Percentiles rank a stretch among this genome's conserved stretches.
Evolutionary conservation across 139 green algal genomes (phyloP).

Genomic region (Chlorella sp.): DNA sequence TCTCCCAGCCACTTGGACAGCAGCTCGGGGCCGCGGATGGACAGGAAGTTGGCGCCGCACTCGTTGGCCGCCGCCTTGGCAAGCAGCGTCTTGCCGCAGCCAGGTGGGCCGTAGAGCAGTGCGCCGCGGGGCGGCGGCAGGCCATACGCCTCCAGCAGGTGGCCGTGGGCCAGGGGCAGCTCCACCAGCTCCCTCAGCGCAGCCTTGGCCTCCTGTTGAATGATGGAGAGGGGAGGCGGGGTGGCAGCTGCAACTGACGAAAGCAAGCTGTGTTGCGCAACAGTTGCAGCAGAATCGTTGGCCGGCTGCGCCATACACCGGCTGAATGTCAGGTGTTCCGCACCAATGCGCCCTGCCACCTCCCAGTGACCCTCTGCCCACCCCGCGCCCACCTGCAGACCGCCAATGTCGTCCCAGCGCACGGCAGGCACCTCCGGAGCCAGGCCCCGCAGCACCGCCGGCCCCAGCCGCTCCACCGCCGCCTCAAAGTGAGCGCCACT

Average conservation of each 20-base stretch:
- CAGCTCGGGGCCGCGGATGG: constrained; percentile 56
- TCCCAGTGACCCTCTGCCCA: no score
- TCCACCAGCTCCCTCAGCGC: constrained; percentile 49
- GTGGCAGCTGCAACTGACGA: no score
- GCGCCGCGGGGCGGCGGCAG: constrained; percentile 37
- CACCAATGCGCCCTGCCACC: no score
- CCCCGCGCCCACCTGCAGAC: constrained; percentile 35
- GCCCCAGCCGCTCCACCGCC: constrained; percentile 2
- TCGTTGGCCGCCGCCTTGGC: constrained; percentile 80
- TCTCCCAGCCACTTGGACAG: constrained; percentile 67
- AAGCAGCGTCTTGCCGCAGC: constrained; percentile 97
- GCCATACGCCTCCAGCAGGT: constrained; percentile 23
- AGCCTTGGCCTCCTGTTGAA: constrained; percentile 48
- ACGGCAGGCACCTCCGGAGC: constrained; percentile 68
- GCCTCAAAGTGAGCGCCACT: constrained; percentile 25
- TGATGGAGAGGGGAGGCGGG: not conserved
- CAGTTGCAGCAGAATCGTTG: not conserved
- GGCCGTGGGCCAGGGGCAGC: constrained; percentile 30
- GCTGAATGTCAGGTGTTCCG: no score
- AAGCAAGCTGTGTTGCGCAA: no score
- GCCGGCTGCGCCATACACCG: no score
- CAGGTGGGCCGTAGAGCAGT: constrained; percentile 83
- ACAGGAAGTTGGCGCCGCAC: constrained; percentile 61
- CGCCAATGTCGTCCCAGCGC: constrained; percentile 46
- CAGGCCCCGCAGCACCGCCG: constrained; percentile 69